Evolutionary conservation across 257 asterid genomes (phyloP), one percentile per base, ranked within the genome.

Genomic region (Linaria vulgaris): DNA sequence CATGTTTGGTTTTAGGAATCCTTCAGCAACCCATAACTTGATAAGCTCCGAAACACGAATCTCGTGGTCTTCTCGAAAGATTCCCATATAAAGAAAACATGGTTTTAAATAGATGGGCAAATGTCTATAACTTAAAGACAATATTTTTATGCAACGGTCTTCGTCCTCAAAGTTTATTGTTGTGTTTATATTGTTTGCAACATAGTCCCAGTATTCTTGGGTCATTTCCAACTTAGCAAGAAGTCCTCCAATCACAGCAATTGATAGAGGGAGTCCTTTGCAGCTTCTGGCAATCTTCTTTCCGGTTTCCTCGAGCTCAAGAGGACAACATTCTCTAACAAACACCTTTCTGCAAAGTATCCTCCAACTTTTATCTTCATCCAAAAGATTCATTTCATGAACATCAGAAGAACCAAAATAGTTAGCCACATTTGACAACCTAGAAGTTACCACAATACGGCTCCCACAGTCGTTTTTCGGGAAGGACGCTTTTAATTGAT

Each of bases 261-360:
- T 51, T 13, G 56, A 51, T 19, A 51, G 56, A 51, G 56, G 56
- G 56, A 51, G 56, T 51, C 56, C 56, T 27, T 51, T 51, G 30
- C 56, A 51, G 24, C 20, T 51, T 27, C 20, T n/a, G 2, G 56
- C 56, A 19, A 51, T 51, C 56, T 51, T 51, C 24, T 27, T 51
- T 27, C 56, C 56, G 20, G 20, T 15, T 20, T 15, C 12, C 30
- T 51, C 31, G 8, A 51, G 12, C 24, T 27, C 31, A 9, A 9
- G 12, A 51, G 56, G 56, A 51, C 56, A 51, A 15, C 13, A 11
- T 51, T 27, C 56, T 12, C 14, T 27, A 4, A 51, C 56, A 21
- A 51, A 51, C 56, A 51, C 31, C 56, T 51, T 51, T 51, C 24
- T 51, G 24, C 56, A 21, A 19, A 51, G 56, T 9, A 51, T 17